Percentiles rank a stretch among this genome's conserved stretches.
Evolutionary conservation across 331 rosid genomes (phyloP).

Genomic region (Phaseolus coccineus): DNA sequence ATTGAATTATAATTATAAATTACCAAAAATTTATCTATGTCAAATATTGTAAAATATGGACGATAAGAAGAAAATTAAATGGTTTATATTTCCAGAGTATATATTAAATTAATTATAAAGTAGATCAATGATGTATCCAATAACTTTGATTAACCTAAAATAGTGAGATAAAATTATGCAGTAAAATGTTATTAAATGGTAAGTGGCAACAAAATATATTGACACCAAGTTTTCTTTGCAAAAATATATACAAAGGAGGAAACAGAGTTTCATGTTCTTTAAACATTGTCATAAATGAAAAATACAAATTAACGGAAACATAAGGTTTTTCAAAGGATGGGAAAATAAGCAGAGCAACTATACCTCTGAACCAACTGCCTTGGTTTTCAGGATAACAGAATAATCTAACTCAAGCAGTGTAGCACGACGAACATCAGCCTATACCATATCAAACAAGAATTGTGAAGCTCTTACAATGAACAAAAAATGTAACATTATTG

Average conservation of each 20-base stretch:
- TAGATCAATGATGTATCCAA: background rate
- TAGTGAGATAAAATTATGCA: background rate
- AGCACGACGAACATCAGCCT: constrained; percentile 89
- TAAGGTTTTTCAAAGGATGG: background rate
- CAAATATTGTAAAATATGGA: background rate
- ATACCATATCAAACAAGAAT: constrained; percentile 39
- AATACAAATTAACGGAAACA: constrained; percentile 3
- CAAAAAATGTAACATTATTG: constrained; percentile 5
- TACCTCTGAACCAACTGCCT: constrained; percentile 70
- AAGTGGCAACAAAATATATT: too few species aligned
- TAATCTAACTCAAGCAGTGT: constrained; percentile 62
- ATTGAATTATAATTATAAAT: background rate
- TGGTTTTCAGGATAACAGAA: constrained; percentile 56
- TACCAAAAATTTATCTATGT: background rate
- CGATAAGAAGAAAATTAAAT: background rate
- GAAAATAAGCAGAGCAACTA: background rate
- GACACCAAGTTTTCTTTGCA: too few species aligned
- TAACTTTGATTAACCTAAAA: background rate
- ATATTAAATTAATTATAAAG: background rate
- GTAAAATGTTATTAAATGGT: background rate
- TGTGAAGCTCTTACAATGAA: background rate
- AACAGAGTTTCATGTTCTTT: too few species aligned
- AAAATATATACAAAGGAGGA: too few species aligned
- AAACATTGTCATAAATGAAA: background rate
- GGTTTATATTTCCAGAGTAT: background rate